Evolutionary conservation across 2,329 filamentous ascomycete genomes (phyloP).

Genomic region (Colletotrichum lentis): DNA sequence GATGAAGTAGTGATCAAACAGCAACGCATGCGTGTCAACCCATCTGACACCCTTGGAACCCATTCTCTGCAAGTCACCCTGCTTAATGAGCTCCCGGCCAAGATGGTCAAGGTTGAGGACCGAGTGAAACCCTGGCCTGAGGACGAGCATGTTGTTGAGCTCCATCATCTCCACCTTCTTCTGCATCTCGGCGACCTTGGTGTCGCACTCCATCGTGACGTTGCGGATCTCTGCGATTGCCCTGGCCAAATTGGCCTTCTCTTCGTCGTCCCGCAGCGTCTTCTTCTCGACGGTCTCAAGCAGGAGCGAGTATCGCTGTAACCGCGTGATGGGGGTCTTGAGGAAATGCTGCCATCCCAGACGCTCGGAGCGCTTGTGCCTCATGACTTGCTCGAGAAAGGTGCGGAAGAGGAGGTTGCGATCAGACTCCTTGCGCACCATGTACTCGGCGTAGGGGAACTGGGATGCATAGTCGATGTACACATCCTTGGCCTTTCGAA

Average conservation of each 20-base stretch:
- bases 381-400: constrained; percentile 82
- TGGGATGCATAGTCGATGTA: constrained; percentile 93
- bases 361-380: constrained; percentile 80
- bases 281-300: constrained; percentile 84
- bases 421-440: constrained; percentile 84
- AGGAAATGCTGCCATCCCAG: constrained; percentile 94
- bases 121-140: constrained; percentile 86
- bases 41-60: constrained; percentile 89
- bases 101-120: constrained; percentile 93
- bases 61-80: constrained; percentile 88
- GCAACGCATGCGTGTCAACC: constrained; percentile 90
- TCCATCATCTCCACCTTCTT: constrained; percentile 91
- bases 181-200: constrained; percentile 88
- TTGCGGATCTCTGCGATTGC: constrained; percentile 92
- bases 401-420: constrained; percentile 85
- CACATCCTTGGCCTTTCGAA: constrained; percentile 85
- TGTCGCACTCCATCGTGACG: constrained; percentile 90
- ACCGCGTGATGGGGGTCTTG: constrained; percentile 88
- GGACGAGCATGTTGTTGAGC: constrained; percentile 80
- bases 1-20: constrained; percentile 97
- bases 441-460: constrained; percentile 83
- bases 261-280: constrained; percentile 83
- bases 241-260: constrained; percentile 82
- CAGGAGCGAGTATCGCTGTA: constrained; percentile 89
- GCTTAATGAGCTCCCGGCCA: constrained; percentile 87